Evolutionary conservation across 2,329 filamentous ascomycete species (phyloP).

Genomic region (Epichloe coenophiala): DNA sequence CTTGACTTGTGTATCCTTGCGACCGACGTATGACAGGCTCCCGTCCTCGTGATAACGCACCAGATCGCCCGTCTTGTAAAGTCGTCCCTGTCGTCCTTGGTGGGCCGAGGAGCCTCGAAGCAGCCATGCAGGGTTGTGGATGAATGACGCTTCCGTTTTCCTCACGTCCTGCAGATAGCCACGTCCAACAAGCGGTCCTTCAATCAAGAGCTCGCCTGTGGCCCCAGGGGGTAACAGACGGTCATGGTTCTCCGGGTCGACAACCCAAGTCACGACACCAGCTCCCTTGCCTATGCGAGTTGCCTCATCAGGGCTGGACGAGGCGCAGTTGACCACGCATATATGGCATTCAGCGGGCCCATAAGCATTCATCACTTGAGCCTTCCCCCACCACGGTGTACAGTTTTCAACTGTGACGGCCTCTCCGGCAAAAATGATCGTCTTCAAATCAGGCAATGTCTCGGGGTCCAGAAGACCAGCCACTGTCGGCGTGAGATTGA

Average conservation of each 20-base stretch:
- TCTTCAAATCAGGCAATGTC: not conserved
- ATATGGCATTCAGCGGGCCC: conserved; percentile 1
- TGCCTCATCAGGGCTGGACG: conserved; percentile 24
- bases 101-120: conserved; percentile 21
- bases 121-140: conserved; percentile 41
- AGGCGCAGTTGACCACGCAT: no score
- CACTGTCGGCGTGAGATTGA: not conserved
- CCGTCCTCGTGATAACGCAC: conserved; percentile 18
- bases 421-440: not conserved
- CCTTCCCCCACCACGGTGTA: not conserved
- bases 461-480: not conserved
- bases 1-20: not conserved
- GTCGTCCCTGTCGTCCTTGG: conserved; percentile 12
- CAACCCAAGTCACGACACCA: not conserved
- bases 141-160: conserved; percentile 45
- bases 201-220: conserved; percentile 2
- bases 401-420: not conserved
- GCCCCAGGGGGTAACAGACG: not conserved
- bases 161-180: conserved; percentile 8
- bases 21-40: conserved; percentile 11
- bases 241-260: not conserved
- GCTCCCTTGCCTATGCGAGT: not conserved
- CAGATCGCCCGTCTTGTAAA: conserved; percentile 13
- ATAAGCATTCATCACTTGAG: not conserved
- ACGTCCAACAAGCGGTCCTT: not conserved